Percentiles rank a stretch among this genome's conserved stretches.
phyloP scores from a whole-genome alignment of 2,329 filamentous ascomycete species.

The Epichloe bromicola region DNA sequence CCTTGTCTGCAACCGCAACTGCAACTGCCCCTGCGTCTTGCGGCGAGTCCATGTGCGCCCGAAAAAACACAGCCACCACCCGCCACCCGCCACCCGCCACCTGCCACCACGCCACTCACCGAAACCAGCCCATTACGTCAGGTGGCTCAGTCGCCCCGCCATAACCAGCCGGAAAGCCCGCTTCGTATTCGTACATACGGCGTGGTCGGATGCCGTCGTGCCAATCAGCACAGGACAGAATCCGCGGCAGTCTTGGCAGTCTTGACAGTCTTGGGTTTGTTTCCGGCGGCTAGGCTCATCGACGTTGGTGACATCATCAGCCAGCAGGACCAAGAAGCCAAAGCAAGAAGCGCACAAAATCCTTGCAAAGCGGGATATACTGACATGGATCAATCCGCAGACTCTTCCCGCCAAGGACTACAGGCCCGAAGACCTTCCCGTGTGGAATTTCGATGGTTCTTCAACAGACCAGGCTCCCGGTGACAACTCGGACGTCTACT shows the following conservation, averaged over 20 bases:
- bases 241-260: too few species aligned
- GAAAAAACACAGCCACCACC: conserved; percentile 2
- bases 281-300: neutral
- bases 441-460: conserved; percentile 56
- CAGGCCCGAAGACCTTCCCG: conserved; percentile 38
- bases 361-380: neutral
- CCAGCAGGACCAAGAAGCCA: neutral
- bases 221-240: neutral
- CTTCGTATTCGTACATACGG: too few species aligned
- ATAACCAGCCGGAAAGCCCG: neutral
- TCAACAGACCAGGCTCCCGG: conserved; percentile 86
- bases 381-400: conserved; percentile 16
- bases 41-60: conserved; percentile 1
- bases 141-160: too few species aligned
- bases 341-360: neutral
- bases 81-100: neutral
- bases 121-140: too few species aligned
- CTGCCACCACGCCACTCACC: neutral
- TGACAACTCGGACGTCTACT: conserved; percentile 95
- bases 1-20: neutral
- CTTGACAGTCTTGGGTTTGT: too few species aligned
- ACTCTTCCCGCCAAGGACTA: conserved; percentile 38
- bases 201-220: neutral
- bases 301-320: neutral
- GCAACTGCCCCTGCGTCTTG: too few species aligned